Conservation (phyloP, 345 rosid genomes). For the Pistacia vera region DNA sequence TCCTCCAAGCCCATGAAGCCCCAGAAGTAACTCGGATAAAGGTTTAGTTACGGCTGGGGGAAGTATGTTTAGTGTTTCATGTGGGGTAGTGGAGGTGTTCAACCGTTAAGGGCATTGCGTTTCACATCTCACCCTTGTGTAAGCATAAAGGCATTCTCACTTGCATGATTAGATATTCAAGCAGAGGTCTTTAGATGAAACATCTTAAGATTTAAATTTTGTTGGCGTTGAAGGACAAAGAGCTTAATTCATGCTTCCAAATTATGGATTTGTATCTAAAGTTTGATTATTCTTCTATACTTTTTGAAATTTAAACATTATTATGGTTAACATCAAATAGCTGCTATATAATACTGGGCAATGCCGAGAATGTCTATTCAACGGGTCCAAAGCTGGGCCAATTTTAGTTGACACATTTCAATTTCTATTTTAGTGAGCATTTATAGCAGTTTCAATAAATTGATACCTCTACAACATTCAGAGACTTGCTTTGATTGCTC, state of each 20-base stretch:
- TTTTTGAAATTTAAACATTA: not conserved
- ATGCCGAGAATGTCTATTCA: not conserved
- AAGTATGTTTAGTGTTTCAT: not conserved
- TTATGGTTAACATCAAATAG: not conserved
- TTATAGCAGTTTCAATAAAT: not conserved
- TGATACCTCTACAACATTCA: not conserved
- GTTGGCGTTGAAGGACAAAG: not conserved
- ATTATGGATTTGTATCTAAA: not conserved
- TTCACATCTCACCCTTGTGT: not conserved
- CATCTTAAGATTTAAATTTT: not conserved
- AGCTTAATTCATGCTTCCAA: not conserved
- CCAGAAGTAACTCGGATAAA: not conserved
- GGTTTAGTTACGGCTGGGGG: not conserved
- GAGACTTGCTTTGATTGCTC: not conserved
- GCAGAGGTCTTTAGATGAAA: not conserved
- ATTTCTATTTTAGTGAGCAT: not conserved
- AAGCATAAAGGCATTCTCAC: not conserved
- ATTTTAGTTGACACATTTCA: not conserved
- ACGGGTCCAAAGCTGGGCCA: not conserved
- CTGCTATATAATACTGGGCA: not conserved
- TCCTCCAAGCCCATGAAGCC: too few relatives aligned
- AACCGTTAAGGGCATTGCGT: not conserved
- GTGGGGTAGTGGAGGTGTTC: not conserved
- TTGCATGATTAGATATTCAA: not conserved
- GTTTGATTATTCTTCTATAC: not conserved